A percentile compares a stretch with the other conserved stretches of the same genome.
These are phyloP conservation scores for Dendrobium nobile DNA, from an alignment of 106 monocot species.

Conservation along the genomic window DNA sequence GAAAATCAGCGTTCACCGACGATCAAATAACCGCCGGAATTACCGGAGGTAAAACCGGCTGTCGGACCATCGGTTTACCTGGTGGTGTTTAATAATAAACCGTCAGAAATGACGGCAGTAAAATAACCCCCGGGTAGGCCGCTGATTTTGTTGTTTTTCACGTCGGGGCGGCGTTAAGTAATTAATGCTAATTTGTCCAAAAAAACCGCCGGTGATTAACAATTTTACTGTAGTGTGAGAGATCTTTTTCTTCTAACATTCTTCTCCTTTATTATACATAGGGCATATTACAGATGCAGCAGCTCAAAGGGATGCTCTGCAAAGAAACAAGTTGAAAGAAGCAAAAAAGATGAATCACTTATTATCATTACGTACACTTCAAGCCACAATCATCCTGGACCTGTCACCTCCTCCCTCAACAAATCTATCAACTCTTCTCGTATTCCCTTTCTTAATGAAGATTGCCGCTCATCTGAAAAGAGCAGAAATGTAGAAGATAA, in stretches of 20 bases:
- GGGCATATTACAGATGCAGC: slow-evolving; percentile 66
- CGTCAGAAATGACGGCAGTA: too few species aligned
- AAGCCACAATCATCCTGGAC: slow-evolving; percentile 50
- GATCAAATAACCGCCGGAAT: too few species aligned
- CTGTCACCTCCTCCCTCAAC: slow-evolving; percentile 9
- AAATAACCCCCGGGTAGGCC: too few species aligned
- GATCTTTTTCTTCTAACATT: too few species aligned
- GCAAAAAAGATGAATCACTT: slow-evolving; percentile 44
- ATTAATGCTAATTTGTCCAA: too few species aligned
- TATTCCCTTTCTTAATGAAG: not conserved
- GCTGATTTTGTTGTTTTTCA: not conserved
- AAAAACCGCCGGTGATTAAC: too few species aligned
- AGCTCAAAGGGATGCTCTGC: slow-evolving; percentile 58
- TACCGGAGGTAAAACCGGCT: too few species aligned
- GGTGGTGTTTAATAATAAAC: too few species aligned
- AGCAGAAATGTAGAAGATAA: not conserved
- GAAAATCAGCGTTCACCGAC: too few species aligned
- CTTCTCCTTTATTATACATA: not conserved
- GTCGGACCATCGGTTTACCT: too few species aligned
- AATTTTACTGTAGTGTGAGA: too few species aligned
- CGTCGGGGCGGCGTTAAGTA: too few species aligned
- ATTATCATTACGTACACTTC: slow-evolving; percentile 58
- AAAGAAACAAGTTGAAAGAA: slow-evolving; percentile 61
- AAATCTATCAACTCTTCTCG: not conserved
- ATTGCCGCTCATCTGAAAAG: not conserved